Base-by-base conservation (phyloP, 2,329 filamentous ascomycete species). In the Nothopassalora personata region DNA sequence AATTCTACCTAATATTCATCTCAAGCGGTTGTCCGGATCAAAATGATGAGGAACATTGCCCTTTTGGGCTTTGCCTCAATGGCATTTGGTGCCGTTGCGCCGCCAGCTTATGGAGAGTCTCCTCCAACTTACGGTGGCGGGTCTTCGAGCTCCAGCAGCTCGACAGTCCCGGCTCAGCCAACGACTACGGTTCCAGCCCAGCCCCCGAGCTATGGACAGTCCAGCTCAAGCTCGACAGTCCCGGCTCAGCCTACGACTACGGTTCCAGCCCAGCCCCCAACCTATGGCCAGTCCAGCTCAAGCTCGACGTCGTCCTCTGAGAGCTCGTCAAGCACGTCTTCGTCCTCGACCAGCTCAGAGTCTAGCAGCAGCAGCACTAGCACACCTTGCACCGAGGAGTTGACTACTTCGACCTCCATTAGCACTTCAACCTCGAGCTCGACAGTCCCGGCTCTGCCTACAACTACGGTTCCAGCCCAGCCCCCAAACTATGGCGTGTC, bases 11-110 rank as follows among this genome's bases (percentile, higher is more conserved):
- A 60, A 58, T 59, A 49, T 55, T 46, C 34, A 28, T 34, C 31
- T 53, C 15, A 15, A 46, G 48, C 52, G 50, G 30, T 28, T 52
- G 43, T 48, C 53, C 58, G 53, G 1, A 23, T 23, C 33, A 53
- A 33, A 15, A 63, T 63, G 60, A 58, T 63, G 39, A 53, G 53
- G 46, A 63, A 58, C 56, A 53, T 63, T 34, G 58, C 60, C 48
- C 49, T 63, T n/a, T 18, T 62, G 57, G 57, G 60, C 54, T 34
- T 63, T 50, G 60, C 60, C 55, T 60, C 55, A 15, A 53, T 54
- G 55, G 60, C 60, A 27, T 27, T 58, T 31, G 60, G 57, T 39
- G 45, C 46, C 27, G 48, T 27, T n/a, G 52, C 53, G 28, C 58
- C 58, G n/a, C 49, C 58, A 43, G 18, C 39, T 6, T 60, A 60